Base-by-base conservation (phyloP, 1,284 basidiomycete species). In the Ceratobasidium papillatum region DNA sequence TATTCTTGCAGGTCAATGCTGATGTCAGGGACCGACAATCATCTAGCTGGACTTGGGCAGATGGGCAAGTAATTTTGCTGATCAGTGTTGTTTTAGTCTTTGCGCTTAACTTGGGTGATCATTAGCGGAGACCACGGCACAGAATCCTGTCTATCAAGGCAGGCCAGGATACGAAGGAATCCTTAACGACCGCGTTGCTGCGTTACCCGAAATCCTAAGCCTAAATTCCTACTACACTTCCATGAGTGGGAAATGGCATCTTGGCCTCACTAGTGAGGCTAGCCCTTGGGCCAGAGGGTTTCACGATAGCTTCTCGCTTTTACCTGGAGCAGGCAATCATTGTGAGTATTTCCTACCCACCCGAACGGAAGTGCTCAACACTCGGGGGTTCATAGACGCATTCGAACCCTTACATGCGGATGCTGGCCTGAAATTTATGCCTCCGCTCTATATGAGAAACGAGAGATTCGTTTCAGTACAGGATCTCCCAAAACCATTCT, bases 241-340 rank as follows among this genome's bases (percentile, higher is more conserved):
- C 5, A 62, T 62, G 61, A 62, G 61, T 25, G 56, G 56, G 22
- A 59, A 59, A 19, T 59, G 61, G 61, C 61, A 62, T 38, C 25
- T 62, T 1, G 61, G 61, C 2, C 41, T 62, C 12, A 62, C 38
- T 27, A 38, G 61, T 19, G 61, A 62, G 38, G 61, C 61, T 27
- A 62, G 61, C 27, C 61, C 61, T 30, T 62, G 61, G 61, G 61
- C 61, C 2, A 36, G 61, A 45, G 61, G 61, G n/a, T 62, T 62
- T 25, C 22, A 62, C 14, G 27, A 62, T 9, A 62, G 61, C 43
- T 62, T 62, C 45, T 43, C 61, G 3, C 30, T 62, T 17, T 25
- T 62, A 17, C 61, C 61, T 1, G 61, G 61, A 12, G 61, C 61
- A 27, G 61, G 61, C 12, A 62, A 62, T 25, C 61, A 62, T 30